phyloP scores from a whole-genome alignment of 495 filamentous ascomycete species.

The Haplographium delicatum region DNA sequence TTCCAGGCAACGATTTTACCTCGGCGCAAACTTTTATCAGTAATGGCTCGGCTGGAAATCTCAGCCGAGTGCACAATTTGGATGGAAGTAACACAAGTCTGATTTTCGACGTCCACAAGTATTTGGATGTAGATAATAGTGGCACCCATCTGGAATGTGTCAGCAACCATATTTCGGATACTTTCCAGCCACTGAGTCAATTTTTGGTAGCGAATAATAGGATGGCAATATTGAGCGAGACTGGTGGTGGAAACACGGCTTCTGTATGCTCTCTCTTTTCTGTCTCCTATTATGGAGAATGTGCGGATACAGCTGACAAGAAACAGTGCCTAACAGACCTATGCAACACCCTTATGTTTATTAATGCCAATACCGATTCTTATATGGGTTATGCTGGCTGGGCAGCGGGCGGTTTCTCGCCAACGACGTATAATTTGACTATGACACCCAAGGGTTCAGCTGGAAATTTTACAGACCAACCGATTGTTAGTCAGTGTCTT shows the following conservation, averaged over 20 bases:
- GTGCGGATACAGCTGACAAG: not conserved
- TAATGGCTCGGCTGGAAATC: conserved; percentile 39
- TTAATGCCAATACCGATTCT: conserved; percentile 38
- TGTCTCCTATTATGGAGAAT: not conserved
- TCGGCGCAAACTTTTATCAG: conserved; percentile 37
- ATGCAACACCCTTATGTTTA: conserved; percentile 29
- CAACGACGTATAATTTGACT: conserved; percentile 2
- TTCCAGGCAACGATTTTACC: conserved; percentile 42
- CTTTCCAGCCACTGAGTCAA: conserved; percentile 39
- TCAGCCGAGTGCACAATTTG: conserved; percentile 45
- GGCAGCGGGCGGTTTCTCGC: conserved; percentile 36
- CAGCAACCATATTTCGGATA: conserved; percentile 40
- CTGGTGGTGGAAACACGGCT: conserved; percentile 44
- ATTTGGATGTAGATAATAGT: conserved; percentile 51
- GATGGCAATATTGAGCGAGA: conserved; percentile 49
- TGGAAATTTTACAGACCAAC: conserved; percentile 9
- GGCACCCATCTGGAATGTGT: conserved; percentile 48
- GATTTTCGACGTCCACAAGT: conserved; percentile 51
- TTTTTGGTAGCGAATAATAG: conserved; percentile 44
- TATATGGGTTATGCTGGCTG: conserved; percentile 49
- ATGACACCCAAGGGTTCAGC: conserved; percentile 1
- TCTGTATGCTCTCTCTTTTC: conserved; percentile 5
- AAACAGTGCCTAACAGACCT: conserved; percentile 34
- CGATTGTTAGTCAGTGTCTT: conserved; percentile 6
- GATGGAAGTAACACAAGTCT: conserved; percentile 47